phyloP scores from a whole-genome alignment of 2,329 filamentous ascomycete genomes.

The Akanthomyces uredinophilus region DNA sequence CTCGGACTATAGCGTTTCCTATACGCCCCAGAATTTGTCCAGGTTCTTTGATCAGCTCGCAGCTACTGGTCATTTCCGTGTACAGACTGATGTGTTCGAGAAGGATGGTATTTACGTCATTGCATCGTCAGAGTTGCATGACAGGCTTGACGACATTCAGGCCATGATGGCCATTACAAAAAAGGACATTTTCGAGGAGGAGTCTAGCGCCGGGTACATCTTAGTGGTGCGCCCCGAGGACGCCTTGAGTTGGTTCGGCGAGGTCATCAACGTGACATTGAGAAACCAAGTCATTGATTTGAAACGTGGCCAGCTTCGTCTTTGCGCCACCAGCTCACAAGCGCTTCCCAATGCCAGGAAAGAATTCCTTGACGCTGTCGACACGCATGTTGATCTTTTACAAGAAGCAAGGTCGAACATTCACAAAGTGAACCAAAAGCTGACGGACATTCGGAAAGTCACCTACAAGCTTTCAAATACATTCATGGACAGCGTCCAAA shows the following conservation, averaged over 20 bases:
- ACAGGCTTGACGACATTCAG: slow-evolving; percentile 75
- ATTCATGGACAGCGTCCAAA: slow-evolving; percentile 97
- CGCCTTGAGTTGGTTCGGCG: slow-evolving; percentile 74
- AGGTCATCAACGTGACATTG: slow-evolving; percentile 64
- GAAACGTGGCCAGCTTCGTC: slow-evolving; percentile 76
- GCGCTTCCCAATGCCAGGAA: slow-evolving; percentile 72
- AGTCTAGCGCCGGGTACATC: slow-evolving; percentile 70
- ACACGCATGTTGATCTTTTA: slow-evolving; percentile 79
- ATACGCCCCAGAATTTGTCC: slow-evolving; percentile 61
- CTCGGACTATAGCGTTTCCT: slow-evolving; percentile 85
- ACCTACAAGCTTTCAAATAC: slow-evolving; percentile 95
- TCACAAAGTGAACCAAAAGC: slow-evolving; percentile 80
- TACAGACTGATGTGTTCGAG: slow-evolving; percentile 66
- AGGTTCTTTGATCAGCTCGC: slow-evolving; percentile 77
- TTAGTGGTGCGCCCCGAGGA: slow-evolving; percentile 80
- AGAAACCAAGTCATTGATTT: slow-evolving; percentile 78
- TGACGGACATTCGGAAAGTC: slow-evolving; percentile 92
- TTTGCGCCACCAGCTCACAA: slow-evolving; percentile 85
- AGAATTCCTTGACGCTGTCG: slow-evolving; percentile 71
- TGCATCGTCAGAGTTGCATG: slow-evolving; percentile 72
- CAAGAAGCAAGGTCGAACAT: slow-evolving; percentile 92
- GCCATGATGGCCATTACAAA: slow-evolving; percentile 71
- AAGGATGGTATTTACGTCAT: slow-evolving; percentile 77
- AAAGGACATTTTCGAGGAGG: slow-evolving; percentile 56
- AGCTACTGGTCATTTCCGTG: slow-evolving; percentile 79